Evolutionary conservation across 768 basidiomycete species (phyloP).

Genomic region (Russula compacta): DNA sequence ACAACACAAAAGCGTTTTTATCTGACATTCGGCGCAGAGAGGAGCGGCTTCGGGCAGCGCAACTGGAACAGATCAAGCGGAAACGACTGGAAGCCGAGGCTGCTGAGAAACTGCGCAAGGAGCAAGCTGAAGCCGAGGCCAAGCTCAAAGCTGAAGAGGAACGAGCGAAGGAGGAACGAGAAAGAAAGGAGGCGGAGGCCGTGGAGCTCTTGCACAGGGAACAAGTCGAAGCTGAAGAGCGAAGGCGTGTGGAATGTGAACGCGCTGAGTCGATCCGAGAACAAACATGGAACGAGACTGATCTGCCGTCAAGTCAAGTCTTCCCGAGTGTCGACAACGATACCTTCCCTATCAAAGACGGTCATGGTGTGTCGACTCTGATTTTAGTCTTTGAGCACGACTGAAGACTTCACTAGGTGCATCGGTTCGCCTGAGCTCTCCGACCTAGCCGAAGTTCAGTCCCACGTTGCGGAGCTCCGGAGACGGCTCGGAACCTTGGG

Average conservation of each 20-base stretch:
- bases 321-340: conserved; percentile 3
- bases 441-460: conserved; percentile 39
- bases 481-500: conserved; percentile 53
- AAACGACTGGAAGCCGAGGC: conserved; percentile 24
- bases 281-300: not conserved
- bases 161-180: conserved; percentile 24
- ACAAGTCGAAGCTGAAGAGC: conserved; percentile 17
- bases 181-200: conserved; percentile 22
- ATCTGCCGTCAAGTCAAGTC: not conserved
- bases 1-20: conserved; percentile 3
- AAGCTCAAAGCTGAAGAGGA: conserved; percentile 17
- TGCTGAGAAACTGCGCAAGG: conserved; percentile 19
- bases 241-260: not conserved
- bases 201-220: conserved; percentile 19
- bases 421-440: conserved; percentile 7
- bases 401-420: not conserved
- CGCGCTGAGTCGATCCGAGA: not conserved
- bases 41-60: conserved; percentile 12
- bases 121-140: conserved; percentile 15
- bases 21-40: conserved; percentile 7
- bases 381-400: not conserved
- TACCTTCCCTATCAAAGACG: not conserved
- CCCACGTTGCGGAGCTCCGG: conserved; percentile 43
- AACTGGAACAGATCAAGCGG: conserved; percentile 15
- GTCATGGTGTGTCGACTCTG: not conserved